Percentiles rank a stretch among this genome's conserved stretches.
Conservation (phyloP, 2,329 filamentous ascomycete genomes). For the Westerdykella ornata region DNA sequence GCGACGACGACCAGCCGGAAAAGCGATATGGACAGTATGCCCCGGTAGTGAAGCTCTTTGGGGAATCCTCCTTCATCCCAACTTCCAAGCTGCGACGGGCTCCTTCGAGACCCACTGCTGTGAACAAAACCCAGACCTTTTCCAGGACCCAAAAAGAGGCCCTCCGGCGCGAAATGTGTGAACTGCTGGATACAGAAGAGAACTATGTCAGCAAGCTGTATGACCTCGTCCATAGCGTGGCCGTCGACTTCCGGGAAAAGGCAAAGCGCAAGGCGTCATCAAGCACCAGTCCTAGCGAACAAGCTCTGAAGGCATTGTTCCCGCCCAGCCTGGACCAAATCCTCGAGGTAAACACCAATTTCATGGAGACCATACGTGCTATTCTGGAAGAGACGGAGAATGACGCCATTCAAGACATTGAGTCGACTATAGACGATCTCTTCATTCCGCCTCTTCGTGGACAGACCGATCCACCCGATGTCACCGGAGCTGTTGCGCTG, state of each 20-base stretch:
- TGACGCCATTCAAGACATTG: constrained; percentile 69
- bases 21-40: constrained; percentile 73
- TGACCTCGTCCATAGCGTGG: constrained; percentile 73
- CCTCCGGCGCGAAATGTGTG: constrained; percentile 78
- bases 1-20: constrained; percentile 54
- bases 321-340: constrained; percentile 75
- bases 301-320: constrained; percentile 70
- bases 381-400: constrained; percentile 80
- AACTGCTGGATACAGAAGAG: constrained; percentile 88
- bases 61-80: constrained; percentile 78
- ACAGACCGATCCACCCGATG: constrained; percentile 51
- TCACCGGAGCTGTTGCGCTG: constrained; percentile 70
- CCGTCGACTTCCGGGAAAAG: constrained; percentile 68
- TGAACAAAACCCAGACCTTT: constrained; percentile 73
- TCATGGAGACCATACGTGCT: constrained; percentile 67
- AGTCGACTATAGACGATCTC: constrained; percentile 44
- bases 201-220: constrained; percentile 85
- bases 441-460: constrained; percentile 30
- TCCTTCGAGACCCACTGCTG: constrained; percentile 74
- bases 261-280: constrained; percentile 52
- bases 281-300: constrained; percentile 64
- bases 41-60: constrained; percentile 68
- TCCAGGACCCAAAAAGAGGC: constrained; percentile 75
- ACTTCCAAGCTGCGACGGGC: constrained; percentile 78
- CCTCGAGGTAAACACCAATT: constrained; percentile 70